Conservation (phyloP, 495 filamentous ascomycete genomes). For the Glutinoglossum americanum region DNA sequence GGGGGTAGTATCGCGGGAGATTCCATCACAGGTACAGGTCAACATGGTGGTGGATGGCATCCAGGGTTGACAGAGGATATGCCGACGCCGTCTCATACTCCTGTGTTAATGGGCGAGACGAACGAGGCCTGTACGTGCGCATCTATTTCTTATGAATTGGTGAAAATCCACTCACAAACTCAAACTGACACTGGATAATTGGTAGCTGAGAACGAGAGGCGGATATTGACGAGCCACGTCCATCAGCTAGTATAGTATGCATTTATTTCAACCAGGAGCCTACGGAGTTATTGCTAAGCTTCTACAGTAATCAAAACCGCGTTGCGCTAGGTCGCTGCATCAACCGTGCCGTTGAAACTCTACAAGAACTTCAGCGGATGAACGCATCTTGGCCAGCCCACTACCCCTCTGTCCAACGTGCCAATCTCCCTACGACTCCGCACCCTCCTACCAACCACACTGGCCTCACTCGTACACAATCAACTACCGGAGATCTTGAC, state of each 20-base stretch:
- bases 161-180: conserved; percentile 18
- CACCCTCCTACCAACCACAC: conserved; percentile 14
- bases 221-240: conserved; percentile 44
- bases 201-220: conserved; percentile 34
- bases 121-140: conserved; percentile 18
- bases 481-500: conserved; percentile 1
- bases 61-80: conserved; percentile 44
- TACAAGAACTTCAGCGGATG: conserved; percentile 64
- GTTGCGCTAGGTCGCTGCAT: conserved; percentile 69
- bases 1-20: conserved; percentile 47
- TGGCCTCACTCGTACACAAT: conserved; percentile 16
- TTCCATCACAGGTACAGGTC: conserved; percentile 24
- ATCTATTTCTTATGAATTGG: conserved; percentile 9
- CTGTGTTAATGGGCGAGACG: conserved; percentile 25
- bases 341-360: conserved; percentile 56
- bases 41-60: conserved; percentile 27
- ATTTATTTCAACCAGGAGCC: background rate
- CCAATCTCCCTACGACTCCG: conserved; percentile 6
- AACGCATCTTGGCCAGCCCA: conserved; percentile 85
- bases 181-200: conserved; percentile 1
- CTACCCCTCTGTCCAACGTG: conserved; percentile 67
- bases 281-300: conserved; percentile 11
- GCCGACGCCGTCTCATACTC: conserved; percentile 36
- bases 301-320: conserved; percentile 72
- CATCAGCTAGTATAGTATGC: conserved; percentile 47